Percentiles rank a stretch among this genome's conserved stretches.
Conservation (phyloP, 2,329 filamentous ascomycete genomes). For the Paracoccidioides brasiliensis region DNA sequence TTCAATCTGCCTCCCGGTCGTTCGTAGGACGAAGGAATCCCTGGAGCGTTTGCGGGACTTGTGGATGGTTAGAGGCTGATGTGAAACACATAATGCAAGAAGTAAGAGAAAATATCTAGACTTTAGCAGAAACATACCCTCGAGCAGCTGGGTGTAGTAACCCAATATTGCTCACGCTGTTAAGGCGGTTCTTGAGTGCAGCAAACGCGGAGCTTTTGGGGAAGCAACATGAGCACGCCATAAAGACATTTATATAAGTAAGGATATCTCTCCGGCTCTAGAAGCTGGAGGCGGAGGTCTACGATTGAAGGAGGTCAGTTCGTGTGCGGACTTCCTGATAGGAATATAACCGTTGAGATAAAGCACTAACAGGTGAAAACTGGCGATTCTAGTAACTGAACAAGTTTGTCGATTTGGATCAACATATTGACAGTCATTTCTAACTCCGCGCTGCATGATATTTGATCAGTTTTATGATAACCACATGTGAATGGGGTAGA, state of each 20-base stretch:
- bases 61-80: not conserved
- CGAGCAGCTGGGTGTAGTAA: conserved; percentile 74
- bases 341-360: not conserved
- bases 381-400: conserved; percentile 89
- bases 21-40: conserved; percentile 44
- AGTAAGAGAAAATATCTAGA: no score
- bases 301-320: conserved; percentile 6
- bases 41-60: not conserved
- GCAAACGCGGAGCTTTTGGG: conserved; percentile 97
- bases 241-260: conserved; percentile 97
- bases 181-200: conserved; percentile 87
- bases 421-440: conserved; percentile 99
- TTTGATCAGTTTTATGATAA: conserved; percentile 12
- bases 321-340: conserved; percentile 6
- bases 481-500: not conserved
- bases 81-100: not conserved
- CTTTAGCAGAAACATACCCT: conserved; percentile 46
- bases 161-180: conserved; percentile 93
- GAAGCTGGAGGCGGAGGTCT: conserved; percentile 87
- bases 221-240: conserved; percentile 92
- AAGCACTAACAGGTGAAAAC: conserved; percentile 76
- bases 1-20: conserved; percentile 53
- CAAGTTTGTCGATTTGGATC: conserved; percentile 96
- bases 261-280: conserved; percentile 90
- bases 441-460: conserved; percentile 61